phyloP scores from a whole-genome alignment of 2,329 filamentous ascomycete species.

The Lachnum nothofagi region DNA sequence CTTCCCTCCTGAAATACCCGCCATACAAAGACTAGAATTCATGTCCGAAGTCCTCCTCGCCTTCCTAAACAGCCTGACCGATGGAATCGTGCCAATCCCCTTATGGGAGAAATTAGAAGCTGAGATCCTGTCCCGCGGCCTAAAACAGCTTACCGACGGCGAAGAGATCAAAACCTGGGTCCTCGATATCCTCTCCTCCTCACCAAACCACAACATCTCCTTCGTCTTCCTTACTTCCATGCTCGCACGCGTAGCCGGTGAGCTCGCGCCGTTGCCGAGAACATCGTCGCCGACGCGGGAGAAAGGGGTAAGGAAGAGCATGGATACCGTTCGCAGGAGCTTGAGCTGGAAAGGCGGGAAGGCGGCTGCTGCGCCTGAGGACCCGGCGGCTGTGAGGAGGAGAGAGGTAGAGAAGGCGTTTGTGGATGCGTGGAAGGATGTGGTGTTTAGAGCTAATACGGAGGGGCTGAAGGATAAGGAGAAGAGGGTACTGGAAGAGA shows the following conservation, averaged over 20 bases:
- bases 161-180: conserved; percentile 58
- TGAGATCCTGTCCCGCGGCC: conserved; percentile 42
- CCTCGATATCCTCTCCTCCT: conserved; percentile 67
- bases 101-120: conserved; percentile 68
- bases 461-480: conserved; percentile 49
- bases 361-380: conserved; percentile 33
- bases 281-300: conserved; percentile 10
- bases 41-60: conserved; percentile 65
- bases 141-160: conserved; percentile 38
- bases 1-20: conserved; percentile 58
- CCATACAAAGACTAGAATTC: conserved; percentile 67
- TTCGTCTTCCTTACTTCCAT: conserved; percentile 84
- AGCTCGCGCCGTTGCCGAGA: conserved; percentile 43
- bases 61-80: conserved; percentile 70
- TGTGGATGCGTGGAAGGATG: conserved; percentile 59
- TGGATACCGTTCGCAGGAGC: conserved; percentile 24
- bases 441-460: conserved; percentile 49
- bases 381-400: conserved; percentile 49
- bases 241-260: conserved; percentile 54
- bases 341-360: conserved; percentile 27
- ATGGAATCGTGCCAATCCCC: conserved; percentile 68
- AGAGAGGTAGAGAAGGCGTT: conserved; percentile 56
- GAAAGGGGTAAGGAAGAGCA: conserved; percentile 19
- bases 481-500: conserved; percentile 54
- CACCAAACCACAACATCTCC: conserved; percentile 77